A percentile compares a stretch with the other conserved stretches of the same genome.
Evolutionary conservation across 306 rosid genomes (phyloP).

Genomic region (Sophora flavescens): DNA sequence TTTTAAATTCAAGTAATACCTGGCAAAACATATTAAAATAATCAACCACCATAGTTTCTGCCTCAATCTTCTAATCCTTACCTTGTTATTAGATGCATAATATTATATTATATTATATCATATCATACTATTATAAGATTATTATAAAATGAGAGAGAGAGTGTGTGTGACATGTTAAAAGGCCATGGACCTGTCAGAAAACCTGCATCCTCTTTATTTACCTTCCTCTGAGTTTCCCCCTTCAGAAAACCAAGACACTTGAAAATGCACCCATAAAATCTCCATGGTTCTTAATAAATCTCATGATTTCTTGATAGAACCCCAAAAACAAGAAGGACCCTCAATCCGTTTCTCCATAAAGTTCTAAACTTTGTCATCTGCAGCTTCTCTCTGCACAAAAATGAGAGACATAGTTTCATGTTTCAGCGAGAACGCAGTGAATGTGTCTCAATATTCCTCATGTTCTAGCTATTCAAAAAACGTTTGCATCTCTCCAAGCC

Average conservation of each 20-base stretch:
- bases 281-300: slow-evolving; percentile 16
- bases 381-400: background rate
- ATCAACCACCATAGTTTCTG: slow-evolving; percentile 47
- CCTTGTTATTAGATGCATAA: slow-evolving; percentile 36
- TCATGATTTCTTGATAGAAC: slow-evolving; percentile 3
- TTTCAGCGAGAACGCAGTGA: slow-evolving; percentile 84
- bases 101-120: background rate
- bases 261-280: slow-evolving; percentile 17
- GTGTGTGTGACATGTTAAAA: slow-evolving; percentile 23
- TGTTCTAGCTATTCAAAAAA: slow-evolving; percentile 76
- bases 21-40: slow-evolving; percentile 50
- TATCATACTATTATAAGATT: background rate
- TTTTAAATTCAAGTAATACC: slow-evolving; percentile 47
- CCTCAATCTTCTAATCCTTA: slow-evolving; percentile 39
- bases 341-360: slow-evolving; percentile 21
- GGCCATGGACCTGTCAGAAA: slow-evolving; percentile 48
- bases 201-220: slow-evolving; percentile 47
- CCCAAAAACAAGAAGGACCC: slow-evolving; percentile 19
- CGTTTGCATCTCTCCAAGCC: slow-evolving; percentile 58
- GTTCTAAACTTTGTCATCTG: slow-evolving; percentile 43
- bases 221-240: slow-evolving; percentile 37
- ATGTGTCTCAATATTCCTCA: slow-evolving; percentile 65
- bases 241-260: slow-evolving; percentile 37
- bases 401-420: slow-evolving; percentile 94
- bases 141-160: slow-evolving; percentile 4